These are phyloP conservation scores for Clavulina sp. DNA, from an alignment of 768 basidiomycete species.

Conservation along the genomic window DNA sequence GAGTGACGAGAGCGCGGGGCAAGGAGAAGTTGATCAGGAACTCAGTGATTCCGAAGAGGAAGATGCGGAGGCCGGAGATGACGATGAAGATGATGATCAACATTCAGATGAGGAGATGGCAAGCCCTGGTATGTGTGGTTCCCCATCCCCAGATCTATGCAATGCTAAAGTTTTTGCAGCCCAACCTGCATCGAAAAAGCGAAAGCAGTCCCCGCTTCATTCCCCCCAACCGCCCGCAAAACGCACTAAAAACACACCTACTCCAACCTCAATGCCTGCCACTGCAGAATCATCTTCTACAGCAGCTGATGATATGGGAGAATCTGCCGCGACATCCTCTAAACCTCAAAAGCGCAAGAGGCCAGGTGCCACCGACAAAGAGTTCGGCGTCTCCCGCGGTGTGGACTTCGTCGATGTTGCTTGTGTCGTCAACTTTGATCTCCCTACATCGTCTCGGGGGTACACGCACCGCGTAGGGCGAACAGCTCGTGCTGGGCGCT, in stretches of 20 bases:
- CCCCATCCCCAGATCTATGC: background rate
- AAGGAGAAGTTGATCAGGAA: conserved; percentile 33
- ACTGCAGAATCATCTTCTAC: conserved; percentile 11
- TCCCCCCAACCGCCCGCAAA: background rate
- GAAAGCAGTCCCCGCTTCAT: background rate
- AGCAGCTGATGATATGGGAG: background rate
- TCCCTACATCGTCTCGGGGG: conserved; percentile 70
- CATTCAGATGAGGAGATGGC: conserved; percentile 16
- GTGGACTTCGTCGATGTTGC: conserved; percentile 95
- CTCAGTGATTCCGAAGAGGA: conserved; percentile 25
- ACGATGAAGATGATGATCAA: conserved; percentile 21
- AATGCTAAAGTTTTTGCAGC: background rate
- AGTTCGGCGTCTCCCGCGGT: conserved; percentile 89
- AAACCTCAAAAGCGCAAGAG: conserved; percentile 33
- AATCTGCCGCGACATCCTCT: conserved; percentile 16
- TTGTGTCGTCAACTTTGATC: conserved; percentile 95
- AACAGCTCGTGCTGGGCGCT: conserved; percentile 88
- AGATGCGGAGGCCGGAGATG: conserved; percentile 21
- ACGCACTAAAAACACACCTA: too few species aligned
- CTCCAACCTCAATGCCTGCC: conserved; percentile 5
- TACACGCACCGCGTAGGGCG: conserved; percentile 95
- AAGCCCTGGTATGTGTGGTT: conserved; percentile 1
- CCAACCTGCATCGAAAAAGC: conserved; percentile 4
- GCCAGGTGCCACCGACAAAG: conserved; percentile 32
- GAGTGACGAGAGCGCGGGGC: conserved; percentile 68